Percentiles rank a stretch among this genome's conserved stretches.
Evolutionary conservation across 768 basidiomycete genomes (phyloP).

Genomic region (Collybia sordida): DNA sequence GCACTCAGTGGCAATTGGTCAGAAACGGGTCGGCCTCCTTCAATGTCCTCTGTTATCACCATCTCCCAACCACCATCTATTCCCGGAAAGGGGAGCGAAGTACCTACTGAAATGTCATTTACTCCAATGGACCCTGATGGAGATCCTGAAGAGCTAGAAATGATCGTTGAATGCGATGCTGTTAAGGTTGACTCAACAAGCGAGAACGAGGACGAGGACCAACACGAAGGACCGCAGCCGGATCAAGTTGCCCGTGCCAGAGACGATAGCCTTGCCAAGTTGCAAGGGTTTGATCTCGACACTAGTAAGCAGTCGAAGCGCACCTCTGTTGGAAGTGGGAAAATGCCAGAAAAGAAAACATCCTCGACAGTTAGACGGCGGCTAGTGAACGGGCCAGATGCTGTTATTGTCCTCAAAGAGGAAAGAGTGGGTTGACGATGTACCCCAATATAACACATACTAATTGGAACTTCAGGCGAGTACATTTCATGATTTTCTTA

Average conservation of each 20-base stretch:
- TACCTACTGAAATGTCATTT: conserved; percentile 58
- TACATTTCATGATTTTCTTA: conserved; percentile 92
- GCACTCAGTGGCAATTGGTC: conserved; percentile 91
- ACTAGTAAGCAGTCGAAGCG: conserved; percentile 11
- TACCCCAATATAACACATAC: not conserved
- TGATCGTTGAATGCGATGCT: conserved; percentile 35
- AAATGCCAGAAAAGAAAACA: conserved; percentile 22
- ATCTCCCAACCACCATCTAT: conserved; percentile 72
- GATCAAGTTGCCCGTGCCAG: conserved; percentile 38
- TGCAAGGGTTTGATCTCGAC: conserved; percentile 38
- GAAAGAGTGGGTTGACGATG: conserved; percentile 57
- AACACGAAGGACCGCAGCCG: conserved; percentile 6
- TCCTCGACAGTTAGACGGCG: conserved; percentile 41
- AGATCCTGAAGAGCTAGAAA: conserved; percentile 45
- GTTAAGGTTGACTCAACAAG: conserved; percentile 26
- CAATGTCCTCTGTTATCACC: conserved; percentile 81
- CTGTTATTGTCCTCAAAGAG: conserved; percentile 87
- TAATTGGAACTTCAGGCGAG: conserved; percentile 46
- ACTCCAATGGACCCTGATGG: conserved; percentile 54
- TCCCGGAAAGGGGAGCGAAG: conserved; percentile 46
- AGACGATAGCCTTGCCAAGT: conserved; percentile 58
- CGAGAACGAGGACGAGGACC: conserved; percentile 32
- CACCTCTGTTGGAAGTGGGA: conserved; percentile 9
- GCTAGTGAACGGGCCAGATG: conserved; percentile 61
- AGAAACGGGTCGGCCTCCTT: conserved; percentile 78